Evolutionary conservation across 495 filamentous ascomycete genomes (phyloP).

Genomic region (Daldinia grandis): DNA sequence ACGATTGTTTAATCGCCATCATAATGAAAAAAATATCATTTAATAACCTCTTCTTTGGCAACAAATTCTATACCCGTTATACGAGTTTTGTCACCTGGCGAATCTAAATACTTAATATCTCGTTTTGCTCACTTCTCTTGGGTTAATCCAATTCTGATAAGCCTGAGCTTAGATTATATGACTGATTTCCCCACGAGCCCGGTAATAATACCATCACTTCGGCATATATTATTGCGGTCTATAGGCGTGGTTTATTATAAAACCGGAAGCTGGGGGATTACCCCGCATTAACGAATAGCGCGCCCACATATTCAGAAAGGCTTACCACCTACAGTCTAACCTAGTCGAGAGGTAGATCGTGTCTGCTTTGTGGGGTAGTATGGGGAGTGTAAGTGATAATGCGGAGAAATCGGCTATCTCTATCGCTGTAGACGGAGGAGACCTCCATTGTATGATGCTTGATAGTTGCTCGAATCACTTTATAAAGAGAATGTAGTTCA

Average conservation of each 20-base stretch:
- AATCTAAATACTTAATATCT: no score
- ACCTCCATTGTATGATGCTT: neutral
- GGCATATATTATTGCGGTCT: conserved; percentile 6
- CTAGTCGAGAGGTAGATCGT: conserved; percentile 2
- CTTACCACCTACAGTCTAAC: conserved; percentile 14
- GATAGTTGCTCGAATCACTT: neutral
- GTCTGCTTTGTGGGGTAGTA: conserved; percentile 14
- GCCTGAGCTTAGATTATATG: no score
- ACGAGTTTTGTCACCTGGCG: no score
- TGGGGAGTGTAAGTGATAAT: conserved; percentile 9
- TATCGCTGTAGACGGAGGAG: neutral
- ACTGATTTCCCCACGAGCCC: neutral
- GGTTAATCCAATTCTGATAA: no score
- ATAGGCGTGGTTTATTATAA: neutral
- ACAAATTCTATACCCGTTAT: no score
- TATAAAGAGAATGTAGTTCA: neutral
- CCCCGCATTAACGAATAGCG: conserved; percentile 14
- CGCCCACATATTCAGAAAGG: neutral
- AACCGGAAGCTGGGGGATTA: conserved; percentile 20
- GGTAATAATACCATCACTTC: neutral
- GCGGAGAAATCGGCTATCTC: conserved; percentile 26
- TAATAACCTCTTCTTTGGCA: no score
- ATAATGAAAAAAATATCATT: no score
- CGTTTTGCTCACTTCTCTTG: no score
- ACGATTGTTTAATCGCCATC: no score